A percentile compares a stretch with the other conserved stretches of the same genome.
These are phyloP conservation scores for Forsythia viridissima DNA, from an alignment of 257 asterid species.

Conservation along the genomic window DNA sequence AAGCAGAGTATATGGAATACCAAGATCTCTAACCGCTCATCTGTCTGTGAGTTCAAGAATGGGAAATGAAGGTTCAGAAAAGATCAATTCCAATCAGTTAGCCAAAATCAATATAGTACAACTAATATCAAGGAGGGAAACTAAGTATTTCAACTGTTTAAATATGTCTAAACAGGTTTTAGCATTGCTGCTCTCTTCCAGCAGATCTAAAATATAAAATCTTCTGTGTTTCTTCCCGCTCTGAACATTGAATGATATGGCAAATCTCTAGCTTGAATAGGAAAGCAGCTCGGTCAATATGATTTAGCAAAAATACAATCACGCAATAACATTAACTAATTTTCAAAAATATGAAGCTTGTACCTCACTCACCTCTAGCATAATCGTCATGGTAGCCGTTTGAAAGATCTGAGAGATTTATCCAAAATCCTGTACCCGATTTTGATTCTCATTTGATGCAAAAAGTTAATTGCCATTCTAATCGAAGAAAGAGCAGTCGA, in stretches of 20 bases:
- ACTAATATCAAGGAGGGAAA: not conserved
- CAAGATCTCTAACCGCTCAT: not conserved
- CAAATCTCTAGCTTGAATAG: not conserved
- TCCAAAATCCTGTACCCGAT: not conserved
- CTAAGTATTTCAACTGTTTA: too few species aligned
- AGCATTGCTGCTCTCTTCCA: not conserved
- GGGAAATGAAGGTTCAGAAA: not conserved
- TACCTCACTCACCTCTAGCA: not conserved
- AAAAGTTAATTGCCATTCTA: not conserved
- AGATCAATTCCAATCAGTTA: not conserved
- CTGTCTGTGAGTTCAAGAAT: not conserved
- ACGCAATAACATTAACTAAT: not conserved
- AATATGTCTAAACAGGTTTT: not conserved
- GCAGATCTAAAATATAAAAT: not conserved
- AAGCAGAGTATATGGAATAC: not conserved
- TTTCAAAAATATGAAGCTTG: not conserved
- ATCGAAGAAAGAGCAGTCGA: not conserved
- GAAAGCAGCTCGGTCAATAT: not conserved
- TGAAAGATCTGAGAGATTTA: not conserved
- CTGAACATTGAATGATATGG: not conserved
- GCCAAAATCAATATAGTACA: not conserved
- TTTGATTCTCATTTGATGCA: not conserved
- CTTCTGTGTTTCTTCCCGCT: not conserved
- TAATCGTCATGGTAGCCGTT: not conserved
- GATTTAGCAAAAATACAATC: not conserved